Evolutionary conservation across 2,329 filamentous ascomycete genomes (phyloP).

Genomic region (Apiospora sp.): DNA sequence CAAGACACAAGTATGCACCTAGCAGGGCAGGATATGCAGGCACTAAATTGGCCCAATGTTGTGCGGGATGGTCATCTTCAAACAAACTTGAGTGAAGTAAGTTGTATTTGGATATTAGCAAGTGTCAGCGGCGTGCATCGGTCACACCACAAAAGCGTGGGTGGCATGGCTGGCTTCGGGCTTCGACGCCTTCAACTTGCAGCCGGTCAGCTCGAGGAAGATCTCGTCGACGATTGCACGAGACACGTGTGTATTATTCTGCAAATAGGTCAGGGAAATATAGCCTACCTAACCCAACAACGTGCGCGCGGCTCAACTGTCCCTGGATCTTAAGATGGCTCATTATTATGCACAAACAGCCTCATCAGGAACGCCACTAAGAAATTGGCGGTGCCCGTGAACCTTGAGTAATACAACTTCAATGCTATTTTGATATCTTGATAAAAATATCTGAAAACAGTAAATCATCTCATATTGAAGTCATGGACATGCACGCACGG

Average conservation of each 20-base stretch:
- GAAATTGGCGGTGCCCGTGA: background rate
- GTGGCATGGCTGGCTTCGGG: background rate
- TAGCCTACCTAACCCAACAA: background rate
- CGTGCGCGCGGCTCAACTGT: constrained; percentile 3
- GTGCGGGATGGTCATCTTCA: constrained; percentile 13
- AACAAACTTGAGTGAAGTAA: background rate
- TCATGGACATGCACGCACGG: background rate
- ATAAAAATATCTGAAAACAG: no score
- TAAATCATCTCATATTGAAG: background rate
- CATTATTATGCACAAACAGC: background rate
- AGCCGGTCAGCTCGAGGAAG: background rate
- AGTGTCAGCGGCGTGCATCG: constrained; percentile 12
- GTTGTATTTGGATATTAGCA: background rate
- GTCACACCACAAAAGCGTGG: background rate
- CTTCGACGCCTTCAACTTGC: background rate
- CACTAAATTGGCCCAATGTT: background rate
- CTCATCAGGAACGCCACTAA: constrained; percentile 3
- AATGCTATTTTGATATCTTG: background rate
- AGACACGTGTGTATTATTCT: constrained; percentile 2
- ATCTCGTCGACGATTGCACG: background rate
- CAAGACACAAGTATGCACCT: background rate
- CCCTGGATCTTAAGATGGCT: background rate
- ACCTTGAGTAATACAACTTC: background rate
- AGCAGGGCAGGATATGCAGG: background rate
- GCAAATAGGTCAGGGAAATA: background rate